These are phyloP conservation scores for Penicillium canariense DNA, from an alignment of 495 filamentous ascomycete genomes.

Conservation along the genomic window DNA sequence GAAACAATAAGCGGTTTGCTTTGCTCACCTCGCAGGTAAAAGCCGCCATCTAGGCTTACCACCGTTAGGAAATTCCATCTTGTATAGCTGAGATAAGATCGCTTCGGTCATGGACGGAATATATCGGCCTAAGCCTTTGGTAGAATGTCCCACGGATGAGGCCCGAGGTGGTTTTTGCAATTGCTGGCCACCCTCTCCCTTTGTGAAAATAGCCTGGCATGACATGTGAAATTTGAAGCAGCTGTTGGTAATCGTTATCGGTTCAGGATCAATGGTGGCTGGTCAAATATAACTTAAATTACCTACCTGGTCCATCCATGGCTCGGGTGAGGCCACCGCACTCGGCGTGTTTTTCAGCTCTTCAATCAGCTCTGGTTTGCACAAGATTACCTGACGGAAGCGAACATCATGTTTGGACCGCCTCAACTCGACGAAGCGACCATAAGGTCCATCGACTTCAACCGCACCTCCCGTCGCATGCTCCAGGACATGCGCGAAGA, in stretches of 20 bases:
- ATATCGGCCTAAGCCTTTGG: constrained; percentile 23
- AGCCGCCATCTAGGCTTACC: constrained; percentile 7
- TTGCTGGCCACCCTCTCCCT: constrained; percentile 22
- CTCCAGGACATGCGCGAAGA: too few species aligned
- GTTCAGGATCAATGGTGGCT: not conserved
- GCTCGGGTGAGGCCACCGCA: constrained; percentile 20
- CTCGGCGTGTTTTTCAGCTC: constrained; percentile 18
- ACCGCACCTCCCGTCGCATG: too few species aligned
- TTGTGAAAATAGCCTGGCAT: constrained; percentile 30
- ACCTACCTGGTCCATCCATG: constrained; percentile 31
- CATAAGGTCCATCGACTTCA: too few species aligned
- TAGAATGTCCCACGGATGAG: constrained; percentile 23
- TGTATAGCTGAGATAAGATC: constrained; percentile 17
- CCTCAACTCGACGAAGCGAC: too few species aligned
- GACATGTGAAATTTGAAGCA: constrained; percentile 29
- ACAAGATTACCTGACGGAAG: constrained; percentile 24
- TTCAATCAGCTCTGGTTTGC: constrained; percentile 23
- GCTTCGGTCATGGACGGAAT: constrained; percentile 22
- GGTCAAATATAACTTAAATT: not conserved
- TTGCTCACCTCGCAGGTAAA: not conserved
- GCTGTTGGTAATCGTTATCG: not conserved
- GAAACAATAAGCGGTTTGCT: not conserved
- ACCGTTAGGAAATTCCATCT: constrained; percentile 3
- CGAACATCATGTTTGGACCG: too few species aligned
- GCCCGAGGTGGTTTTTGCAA: constrained; percentile 26